Conservation (phyloP, 2,329 filamentous ascomycete species). For the Penicillium sp. region DNA sequence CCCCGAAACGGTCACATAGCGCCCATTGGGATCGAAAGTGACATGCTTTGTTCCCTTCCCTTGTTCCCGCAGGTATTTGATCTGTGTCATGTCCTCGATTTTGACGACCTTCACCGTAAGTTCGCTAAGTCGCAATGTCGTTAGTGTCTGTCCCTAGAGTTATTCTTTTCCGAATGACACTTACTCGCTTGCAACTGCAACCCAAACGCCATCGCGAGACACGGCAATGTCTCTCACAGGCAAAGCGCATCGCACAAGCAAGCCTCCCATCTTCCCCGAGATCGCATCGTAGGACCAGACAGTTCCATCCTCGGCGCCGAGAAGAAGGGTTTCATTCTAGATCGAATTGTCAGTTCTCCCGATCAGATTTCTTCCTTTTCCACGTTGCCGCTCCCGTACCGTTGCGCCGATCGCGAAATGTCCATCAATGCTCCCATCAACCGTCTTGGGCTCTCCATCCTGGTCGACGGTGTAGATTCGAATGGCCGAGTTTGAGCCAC, state of each 20-base stretch:
- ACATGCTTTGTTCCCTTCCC: conserved; percentile 88
- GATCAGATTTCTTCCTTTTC: not conserved
- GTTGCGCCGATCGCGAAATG: conserved; percentile 79
- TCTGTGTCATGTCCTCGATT: conserved; percentile 74
- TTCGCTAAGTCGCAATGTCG: conserved; percentile 60
- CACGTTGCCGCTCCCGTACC: conserved; percentile 46
- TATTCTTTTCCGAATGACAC: conserved; percentile 33
- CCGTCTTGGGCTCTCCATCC: conserved; percentile 88
- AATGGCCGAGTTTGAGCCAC: conserved; percentile 91
- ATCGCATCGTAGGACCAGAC: conserved; percentile 89
- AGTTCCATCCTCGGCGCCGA: conserved; percentile 93
- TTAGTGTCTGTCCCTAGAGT: not conserved
- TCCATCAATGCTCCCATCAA: conserved; percentile 88
- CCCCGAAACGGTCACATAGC: conserved; percentile 78
- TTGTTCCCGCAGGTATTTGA: conserved; percentile 83
- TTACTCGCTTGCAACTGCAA: conserved; percentile 91
- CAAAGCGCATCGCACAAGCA: conserved; percentile 81
- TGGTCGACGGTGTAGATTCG: conserved; percentile 90
- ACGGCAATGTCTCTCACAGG: conserved; percentile 86
- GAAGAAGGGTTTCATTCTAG: conserved; percentile 80
- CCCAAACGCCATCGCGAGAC: conserved; percentile 82
- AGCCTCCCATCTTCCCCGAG: conserved; percentile 72
- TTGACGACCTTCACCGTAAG: conserved; percentile 88
- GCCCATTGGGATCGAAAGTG: conserved; percentile 81
- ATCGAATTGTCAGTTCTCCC: conserved; percentile 15